phyloP scores from a whole-genome alignment of 164 flowering plant genomes.

The Cinnamomum chago region DNA sequence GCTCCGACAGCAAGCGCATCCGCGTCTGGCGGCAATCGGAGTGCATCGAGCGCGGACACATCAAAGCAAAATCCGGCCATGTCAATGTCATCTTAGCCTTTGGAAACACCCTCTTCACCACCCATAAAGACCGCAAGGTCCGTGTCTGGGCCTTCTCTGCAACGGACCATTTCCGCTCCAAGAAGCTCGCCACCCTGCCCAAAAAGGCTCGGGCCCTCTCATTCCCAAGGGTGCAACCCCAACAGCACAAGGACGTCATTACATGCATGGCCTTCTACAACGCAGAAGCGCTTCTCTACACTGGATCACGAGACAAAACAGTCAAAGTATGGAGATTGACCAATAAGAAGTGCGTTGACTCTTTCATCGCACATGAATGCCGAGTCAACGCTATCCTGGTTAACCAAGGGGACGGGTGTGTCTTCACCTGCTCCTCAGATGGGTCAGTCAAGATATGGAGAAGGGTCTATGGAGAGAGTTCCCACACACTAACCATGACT shows the following conservation, averaged over 20 bases:
- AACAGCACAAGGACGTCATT: slow-evolving; percentile 32
- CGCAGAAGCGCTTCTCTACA: slow-evolving; percentile 30
- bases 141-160: slow-evolving; percentile 30
- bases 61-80: slow-evolving; percentile 27
- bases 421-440: slow-evolving; percentile 36
- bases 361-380: slow-evolving; percentile 34
- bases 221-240: slow-evolving; percentile 9
- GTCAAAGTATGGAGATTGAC: slow-evolving; percentile 32
- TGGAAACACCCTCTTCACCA: slow-evolving; percentile 27
- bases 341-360: slow-evolving; percentile 25
- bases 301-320: slow-evolving; percentile 34
- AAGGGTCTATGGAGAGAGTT: slow-evolving; percentile 30
- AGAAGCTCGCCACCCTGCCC: slow-evolving; percentile 20
- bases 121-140: slow-evolving; percentile 34
- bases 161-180: slow-evolving; percentile 7
- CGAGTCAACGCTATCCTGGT: slow-evolving; percentile 32
- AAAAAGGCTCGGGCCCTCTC: slow-evolving; percentile 5
- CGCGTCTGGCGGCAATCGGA: slow-evolving; percentile 43
- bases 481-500: slow-evolving; percentile 44
- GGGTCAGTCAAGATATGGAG: slow-evolving; percentile 50
- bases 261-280: slow-evolving; percentile 46
- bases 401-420: slow-evolving; percentile 36
- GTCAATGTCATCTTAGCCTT: slow-evolving; percentile 32
- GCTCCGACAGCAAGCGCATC: slow-evolving; percentile 34
- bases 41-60: slow-evolving; percentile 28